Conservation (phyloP, 2,329 filamentous ascomycete genomes). For the Colletotrichum tanaceti region DNA sequence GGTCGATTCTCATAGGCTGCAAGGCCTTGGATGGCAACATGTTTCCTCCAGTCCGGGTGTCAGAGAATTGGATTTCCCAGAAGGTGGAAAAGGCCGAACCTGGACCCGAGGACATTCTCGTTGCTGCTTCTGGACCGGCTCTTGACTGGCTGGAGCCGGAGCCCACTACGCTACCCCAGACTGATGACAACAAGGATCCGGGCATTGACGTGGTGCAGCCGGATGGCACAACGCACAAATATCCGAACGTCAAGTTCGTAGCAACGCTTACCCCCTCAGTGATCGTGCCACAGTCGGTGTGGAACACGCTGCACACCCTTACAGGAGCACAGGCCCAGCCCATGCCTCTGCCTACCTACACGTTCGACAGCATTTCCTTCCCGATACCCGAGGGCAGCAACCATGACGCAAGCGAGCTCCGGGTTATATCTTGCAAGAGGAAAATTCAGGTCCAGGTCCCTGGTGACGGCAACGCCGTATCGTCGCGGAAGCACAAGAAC, state of each 20-base stretch:
- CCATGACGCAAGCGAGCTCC: constrained; percentile 68
- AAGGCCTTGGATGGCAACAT: constrained; percentile 57
- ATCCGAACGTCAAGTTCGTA: constrained; percentile 79
- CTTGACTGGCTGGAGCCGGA: constrained; percentile 81
- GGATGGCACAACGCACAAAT: constrained; percentile 59
- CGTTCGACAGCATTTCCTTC: constrained; percentile 70
- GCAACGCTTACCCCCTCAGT: constrained; percentile 81
- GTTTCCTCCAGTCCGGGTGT: constrained; percentile 74
- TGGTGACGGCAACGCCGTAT: constrained; percentile 46
- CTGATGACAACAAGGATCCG: constrained; percentile 60
- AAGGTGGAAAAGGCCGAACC: constrained; percentile 69
- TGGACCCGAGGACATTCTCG: constrained; percentile 56
- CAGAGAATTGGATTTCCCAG: constrained; percentile 78
- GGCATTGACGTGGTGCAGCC: constrained; percentile 65
- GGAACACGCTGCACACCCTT: constrained; percentile 70
- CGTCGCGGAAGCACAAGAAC: constrained; percentile 62
- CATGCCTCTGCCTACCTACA: constrained; percentile 54
- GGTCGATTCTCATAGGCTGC: constrained; percentile 77
- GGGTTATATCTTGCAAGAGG: constrained; percentile 64
- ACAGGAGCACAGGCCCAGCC: constrained; percentile 60
- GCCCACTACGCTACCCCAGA: constrained; percentile 66
- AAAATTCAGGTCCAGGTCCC: constrained; percentile 61
- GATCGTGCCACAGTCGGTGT: constrained; percentile 73
- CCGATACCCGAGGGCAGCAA: constrained; percentile 61
- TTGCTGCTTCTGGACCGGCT: constrained; percentile 53